These are phyloP conservation scores for Endoconidiophora polonica DNA, from an alignment of 2,329 filamentous ascomycete species.

Conservation along the genomic window DNA sequence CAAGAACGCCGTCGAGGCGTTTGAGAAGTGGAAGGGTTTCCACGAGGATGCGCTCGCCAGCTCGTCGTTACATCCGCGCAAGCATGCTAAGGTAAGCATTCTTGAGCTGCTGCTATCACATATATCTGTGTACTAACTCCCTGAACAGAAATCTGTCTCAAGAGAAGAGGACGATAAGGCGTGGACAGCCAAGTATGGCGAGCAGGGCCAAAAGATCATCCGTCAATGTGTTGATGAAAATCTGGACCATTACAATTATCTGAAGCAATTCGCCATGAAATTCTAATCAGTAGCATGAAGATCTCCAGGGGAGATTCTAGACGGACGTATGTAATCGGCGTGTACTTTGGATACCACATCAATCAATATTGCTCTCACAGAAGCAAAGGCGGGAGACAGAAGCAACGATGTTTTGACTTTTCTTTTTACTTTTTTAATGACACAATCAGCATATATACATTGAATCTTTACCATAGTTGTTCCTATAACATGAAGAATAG, in stretches of 20 bases:
- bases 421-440: no score
- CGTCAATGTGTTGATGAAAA: conserved; percentile 55
- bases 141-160: conserved; percentile 39
- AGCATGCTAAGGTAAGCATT: conserved; percentile 40
- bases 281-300: conserved; percentile 21
- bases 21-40: conserved; percentile 95
- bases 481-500: neutral
- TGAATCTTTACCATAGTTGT: neutral
- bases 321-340: no score
- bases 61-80: conserved; percentile 54
- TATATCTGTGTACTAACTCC: conserved; percentile 4
- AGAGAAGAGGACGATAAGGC: conserved; percentile 51
- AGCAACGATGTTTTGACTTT: no score
- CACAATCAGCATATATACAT: neutral
- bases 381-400: no score
- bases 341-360: no score
- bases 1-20: conserved; percentile 55
- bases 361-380: no score
- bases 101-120: neutral
- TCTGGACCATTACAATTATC: conserved; percentile 59
- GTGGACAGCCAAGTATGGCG: conserved; percentile 60
- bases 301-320: no score
- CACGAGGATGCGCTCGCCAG: conserved; percentile 89
- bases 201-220: conserved; percentile 53
- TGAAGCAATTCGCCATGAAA: conserved; percentile 61